Percentiles rank a stretch among this genome's conserved stretches.
phyloP scores from a whole-genome alignment of 2,329 filamentous ascomycete species.

The Penicillium rolfsii region DNA sequence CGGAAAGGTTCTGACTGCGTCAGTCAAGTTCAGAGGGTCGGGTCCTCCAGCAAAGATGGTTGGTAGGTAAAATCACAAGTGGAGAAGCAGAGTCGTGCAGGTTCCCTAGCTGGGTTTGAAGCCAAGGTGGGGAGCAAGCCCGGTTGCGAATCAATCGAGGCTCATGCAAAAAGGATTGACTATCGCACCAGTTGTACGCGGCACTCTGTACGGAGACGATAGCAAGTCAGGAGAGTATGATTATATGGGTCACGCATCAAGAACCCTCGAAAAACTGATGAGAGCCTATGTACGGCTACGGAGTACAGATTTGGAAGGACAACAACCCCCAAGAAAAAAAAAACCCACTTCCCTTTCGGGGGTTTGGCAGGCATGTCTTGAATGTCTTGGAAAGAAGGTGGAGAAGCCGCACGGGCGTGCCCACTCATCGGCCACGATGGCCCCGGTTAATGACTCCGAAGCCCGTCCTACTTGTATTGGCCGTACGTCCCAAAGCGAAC shows the following conservation, averaged over 20 bases:
- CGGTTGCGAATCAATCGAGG: not conserved
- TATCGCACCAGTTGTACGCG: too few species aligned
- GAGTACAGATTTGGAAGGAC: too few species aligned
- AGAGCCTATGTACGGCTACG: too few species aligned
- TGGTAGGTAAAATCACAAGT: not conserved
- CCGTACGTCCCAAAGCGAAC: not conserved
- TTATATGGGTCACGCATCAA: not conserved
- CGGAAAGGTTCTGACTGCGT: not conserved
- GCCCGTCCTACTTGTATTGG: not conserved
- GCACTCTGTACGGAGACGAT: too few species aligned
- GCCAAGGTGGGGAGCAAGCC: conserved; percentile 7
- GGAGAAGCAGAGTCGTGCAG: conserved; percentile 19
- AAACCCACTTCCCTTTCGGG: too few species aligned
- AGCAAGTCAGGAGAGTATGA: not conserved
- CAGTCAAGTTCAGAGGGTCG: not conserved
- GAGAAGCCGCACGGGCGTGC: not conserved
- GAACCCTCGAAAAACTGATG: not conserved
- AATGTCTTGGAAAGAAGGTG: not conserved
- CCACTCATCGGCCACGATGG: conserved; percentile 4
- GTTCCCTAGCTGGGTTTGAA: conserved; percentile 17
- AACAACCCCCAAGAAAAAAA: not conserved
- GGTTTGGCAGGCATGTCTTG: not conserved
- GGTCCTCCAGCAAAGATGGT: not conserved
- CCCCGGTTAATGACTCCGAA: conserved; percentile 20
- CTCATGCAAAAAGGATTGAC: not conserved